Evolutionary conservation across 495 filamentous ascomycete genomes (phyloP), one percentile per base, ranked within the genome.

Genomic region (Xylaria nigripes): DNA sequence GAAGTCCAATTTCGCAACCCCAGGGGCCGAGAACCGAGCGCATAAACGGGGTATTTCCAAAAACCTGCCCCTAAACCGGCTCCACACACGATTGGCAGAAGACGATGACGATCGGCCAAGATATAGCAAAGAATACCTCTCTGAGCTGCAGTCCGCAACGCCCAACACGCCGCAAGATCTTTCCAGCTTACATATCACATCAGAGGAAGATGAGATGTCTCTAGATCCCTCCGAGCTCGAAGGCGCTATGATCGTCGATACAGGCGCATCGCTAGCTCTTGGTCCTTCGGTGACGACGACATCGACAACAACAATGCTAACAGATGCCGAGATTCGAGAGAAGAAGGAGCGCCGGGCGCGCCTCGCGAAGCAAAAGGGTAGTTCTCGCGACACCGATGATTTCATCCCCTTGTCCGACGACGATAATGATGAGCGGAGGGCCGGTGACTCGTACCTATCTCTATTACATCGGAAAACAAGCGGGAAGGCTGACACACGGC

Each of bases 331-430:
- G 61, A 96, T 97, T 38, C 78, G 80, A 45, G 90, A 95, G 67
- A 93, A 93, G 73, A 98, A 97, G 72, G 86, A 84, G 36, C 82
- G 94, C 9, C 81, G 94, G 24, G 85, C 86, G 25, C 80, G 89
- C 2, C 65, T 92, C 16, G 90, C 90, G 3, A 61, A 87, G 48
- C 85, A 93, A 59, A 61, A 61, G 54, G 43, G 60, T 22, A 51
- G n/a, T n/a, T n/a, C 34, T 32, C 43, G 62, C 40, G 54, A 61
- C n/a, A 63, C 61, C 47, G 72, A 86, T 29, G 87, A 91, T 55
- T 95, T 84, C 68, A 91, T 95, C 50, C 80, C 85, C 0, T 76
- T 96, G 1, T 76, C 83, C n/a, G 83, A 80, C 44, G 74, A 73
- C 24, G 74, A 75, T 24, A 69, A 76, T 25, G 70, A 78, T 43